These are phyloP conservation scores for Helicosporidium sp. DNA, from an alignment of 139 green algal genomes.

Conservation along the genomic window DNA sequence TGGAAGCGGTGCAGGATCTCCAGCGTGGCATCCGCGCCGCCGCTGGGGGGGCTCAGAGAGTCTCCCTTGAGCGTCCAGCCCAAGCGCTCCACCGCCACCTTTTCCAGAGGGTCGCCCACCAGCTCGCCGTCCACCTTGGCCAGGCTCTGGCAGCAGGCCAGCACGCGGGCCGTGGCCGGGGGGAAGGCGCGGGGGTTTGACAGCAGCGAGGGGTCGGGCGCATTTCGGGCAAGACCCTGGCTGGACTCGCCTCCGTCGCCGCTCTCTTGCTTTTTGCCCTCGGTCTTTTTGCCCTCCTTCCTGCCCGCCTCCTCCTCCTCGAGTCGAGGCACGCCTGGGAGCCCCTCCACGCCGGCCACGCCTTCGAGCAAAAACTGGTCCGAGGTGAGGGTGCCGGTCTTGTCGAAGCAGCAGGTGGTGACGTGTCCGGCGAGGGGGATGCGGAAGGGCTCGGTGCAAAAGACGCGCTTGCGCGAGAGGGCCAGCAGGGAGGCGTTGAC, in stretches of 20 bases:
- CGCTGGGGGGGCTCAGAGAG: not conserved
- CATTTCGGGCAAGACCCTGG: too few relatives aligned
- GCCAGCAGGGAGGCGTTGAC: slow-evolving; percentile 45
- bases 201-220: not conserved
- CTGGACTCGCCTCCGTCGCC: not conserved
- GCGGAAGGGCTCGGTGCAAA: slow-evolving; percentile 96
- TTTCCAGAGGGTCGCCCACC: slow-evolving; percentile 73
- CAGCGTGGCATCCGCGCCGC: slow-evolving; percentile 8
- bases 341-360: slow-evolving; percentile 19
- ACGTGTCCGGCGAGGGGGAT: slow-evolving; percentile 89
- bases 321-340: not conserved
- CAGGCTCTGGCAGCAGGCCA: slow-evolving; percentile 76
- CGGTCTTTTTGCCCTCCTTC: not conserved
- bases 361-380: slow-evolving; percentile 80
- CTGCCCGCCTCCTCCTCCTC: not conserved
- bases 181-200: slow-evolving; percentile 2
- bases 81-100: slow-evolving; percentile 29
- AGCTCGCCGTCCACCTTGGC: slow-evolving; percentile 30
- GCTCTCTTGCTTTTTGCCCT: too few relatives aligned
- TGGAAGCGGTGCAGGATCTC: slow-evolving; percentile 64
- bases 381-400: slow-evolving; percentile 90
- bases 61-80: not conserved
- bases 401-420: slow-evolving; percentile 96
- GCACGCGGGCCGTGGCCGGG: slow-evolving; percentile 19
- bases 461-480: slow-evolving; percentile 45